Evolutionary conservation across 257 asterid genomes (phyloP).

Genomic region (Nicotiana tomentosiformis): DNA sequence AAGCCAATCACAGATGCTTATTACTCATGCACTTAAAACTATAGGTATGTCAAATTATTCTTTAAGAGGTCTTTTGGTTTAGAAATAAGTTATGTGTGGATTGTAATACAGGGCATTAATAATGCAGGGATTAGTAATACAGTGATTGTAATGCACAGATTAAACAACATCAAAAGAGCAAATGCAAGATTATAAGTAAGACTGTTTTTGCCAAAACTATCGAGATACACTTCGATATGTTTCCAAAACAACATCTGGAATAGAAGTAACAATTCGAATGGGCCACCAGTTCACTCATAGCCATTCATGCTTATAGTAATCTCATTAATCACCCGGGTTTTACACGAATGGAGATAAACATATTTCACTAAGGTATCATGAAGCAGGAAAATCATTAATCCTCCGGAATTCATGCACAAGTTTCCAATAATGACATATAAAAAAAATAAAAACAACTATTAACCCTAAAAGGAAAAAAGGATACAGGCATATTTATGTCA

Average conservation of each 20-base stretch:
- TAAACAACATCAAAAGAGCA: neutral
- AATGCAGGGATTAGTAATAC: too few species aligned
- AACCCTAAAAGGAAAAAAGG: neutral
- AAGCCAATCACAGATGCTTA: constrained; percentile 17
- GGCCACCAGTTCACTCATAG: neutral
- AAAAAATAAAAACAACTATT: neutral
- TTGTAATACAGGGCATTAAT: too few species aligned
- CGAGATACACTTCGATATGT: neutral
- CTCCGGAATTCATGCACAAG: neutral
- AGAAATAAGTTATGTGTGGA: too few species aligned
- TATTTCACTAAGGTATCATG: neutral
- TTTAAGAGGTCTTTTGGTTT: neutral
- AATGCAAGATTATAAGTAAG: neutral
- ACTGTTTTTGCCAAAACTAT: neutral
- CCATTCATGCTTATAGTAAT: neutral
- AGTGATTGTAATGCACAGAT: too few species aligned
- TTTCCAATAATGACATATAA: neutral
- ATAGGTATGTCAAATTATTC: neutral
- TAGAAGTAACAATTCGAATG: neutral
- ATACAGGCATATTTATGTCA: neutral
- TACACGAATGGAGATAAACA: neutral
- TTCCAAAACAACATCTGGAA: neutral
- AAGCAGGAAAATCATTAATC: neutral
- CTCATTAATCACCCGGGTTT: neutral
- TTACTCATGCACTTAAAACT: neutral